phyloP scores from a whole-genome alignment of 2,329 filamentous ascomycete genomes.

The Aureobasidium sp. region DNA sequence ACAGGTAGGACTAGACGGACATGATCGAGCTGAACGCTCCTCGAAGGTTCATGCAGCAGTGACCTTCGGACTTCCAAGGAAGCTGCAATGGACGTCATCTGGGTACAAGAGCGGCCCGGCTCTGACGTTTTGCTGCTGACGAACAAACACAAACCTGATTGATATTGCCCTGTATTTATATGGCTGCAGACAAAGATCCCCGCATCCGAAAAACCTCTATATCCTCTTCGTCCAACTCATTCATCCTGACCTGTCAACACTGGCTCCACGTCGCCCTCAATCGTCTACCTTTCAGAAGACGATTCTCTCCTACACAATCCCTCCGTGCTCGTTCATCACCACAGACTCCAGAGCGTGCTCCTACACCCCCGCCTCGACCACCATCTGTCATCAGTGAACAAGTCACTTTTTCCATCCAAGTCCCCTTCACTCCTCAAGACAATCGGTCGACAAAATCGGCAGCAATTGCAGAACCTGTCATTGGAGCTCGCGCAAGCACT shows the following conservation, averaged over 20 bases:
- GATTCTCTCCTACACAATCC: neutral
- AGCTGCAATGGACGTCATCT: conserved; percentile 4
- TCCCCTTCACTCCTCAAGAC: neutral
- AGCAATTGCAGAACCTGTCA: neutral
- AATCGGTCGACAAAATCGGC: neutral
- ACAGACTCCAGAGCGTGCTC: neutral
- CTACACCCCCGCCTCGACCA: neutral
- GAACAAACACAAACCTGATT: neutral
- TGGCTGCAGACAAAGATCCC: neutral
- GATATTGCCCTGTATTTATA: neutral
- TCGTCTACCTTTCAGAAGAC: neutral
- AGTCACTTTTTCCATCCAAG: neutral
- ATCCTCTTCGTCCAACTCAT: neutral
- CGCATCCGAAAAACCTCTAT: neutral
- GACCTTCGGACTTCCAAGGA: neutral
- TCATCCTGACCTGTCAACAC: neutral
- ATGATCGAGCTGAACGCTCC: neutral
- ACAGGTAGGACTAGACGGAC: neutral
- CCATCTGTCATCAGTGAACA: neutral
- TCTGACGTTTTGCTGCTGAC: conserved; percentile 1
- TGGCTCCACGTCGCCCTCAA: neutral
- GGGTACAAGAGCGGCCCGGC: neutral
- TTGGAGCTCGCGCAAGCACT: neutral
- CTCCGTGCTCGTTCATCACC: neutral
- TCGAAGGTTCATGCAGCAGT: neutral